A percentile compares a stretch with the other conserved stretches of the same genome.
Conservation (phyloP, 345 rosid genomes). For the Eucalyptus regnans region DNA sequence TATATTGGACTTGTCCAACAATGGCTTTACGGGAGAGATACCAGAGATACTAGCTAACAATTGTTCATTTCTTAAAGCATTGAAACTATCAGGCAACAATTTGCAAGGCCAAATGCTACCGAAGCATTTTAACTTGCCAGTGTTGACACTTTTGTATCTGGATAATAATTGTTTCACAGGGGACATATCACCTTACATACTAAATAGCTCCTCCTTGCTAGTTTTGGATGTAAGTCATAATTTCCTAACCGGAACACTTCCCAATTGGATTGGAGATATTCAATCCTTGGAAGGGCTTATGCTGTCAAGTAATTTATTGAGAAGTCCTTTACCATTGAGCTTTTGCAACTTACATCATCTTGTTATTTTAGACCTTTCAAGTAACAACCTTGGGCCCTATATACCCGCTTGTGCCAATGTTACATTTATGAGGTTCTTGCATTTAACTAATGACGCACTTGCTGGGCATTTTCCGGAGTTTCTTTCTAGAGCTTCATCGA, state of each 20-base stretch:
- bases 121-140: background rate
- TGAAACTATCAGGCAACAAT: background rate
- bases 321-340: background rate
- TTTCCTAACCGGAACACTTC: background rate
- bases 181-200: background rate
- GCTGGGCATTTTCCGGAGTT: background rate
- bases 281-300: background rate
- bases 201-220: background rate
- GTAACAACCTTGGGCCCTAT: background rate
- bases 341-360: background rate
- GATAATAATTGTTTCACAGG: background rate
- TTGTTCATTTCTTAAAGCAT: background rate
- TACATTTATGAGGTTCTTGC: background rate
- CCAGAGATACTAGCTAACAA: background rate
- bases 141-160: rapidly evolving
- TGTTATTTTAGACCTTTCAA: background rate
- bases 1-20: slow-evolving; percentile 3
- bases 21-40: background rate
- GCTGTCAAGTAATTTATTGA: background rate
- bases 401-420: background rate
- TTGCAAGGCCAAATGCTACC: background rate
- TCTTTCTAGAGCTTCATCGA: background rate
- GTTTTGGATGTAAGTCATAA: slow-evolving; percentile 9
- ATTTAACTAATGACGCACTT: background rate
- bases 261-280: background rate